Base-by-base conservation (phyloP, 106 monocot genomes). In the Posidonia australis region DNA sequence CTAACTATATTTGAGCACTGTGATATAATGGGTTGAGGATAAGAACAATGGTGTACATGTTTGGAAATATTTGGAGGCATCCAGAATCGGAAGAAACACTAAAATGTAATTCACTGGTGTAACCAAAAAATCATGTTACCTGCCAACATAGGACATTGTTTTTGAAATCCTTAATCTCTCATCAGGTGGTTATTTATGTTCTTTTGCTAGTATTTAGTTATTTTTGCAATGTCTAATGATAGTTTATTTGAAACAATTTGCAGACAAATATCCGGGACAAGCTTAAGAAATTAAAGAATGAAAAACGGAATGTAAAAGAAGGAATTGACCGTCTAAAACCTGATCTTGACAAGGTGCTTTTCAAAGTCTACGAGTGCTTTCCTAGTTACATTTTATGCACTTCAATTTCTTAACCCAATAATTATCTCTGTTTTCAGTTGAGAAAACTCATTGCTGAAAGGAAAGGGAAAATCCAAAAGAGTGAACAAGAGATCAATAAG, bases 401-500 rank as follows among this genome's bases (percentile, higher is more conserved):
- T 16, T 47, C 26, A 47, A 66, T 52, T 29, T 54, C 32, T 55
- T 41, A 44, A 47, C 21, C 22, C 30, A 5, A 65, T 44, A 18
- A 13, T 59, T 28, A 58, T 5, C 48, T 45, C 30, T 70, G 3
- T 56, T 72, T 67, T 10, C 67, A 98, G 98, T 64, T 91, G 20
- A 69, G 62, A 70, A 77, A 41, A 65, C 71, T 66, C 22, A 79
- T 91, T 75, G 64, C 13, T 63, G 83, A 83, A 81, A 81, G 81
- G 67, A 81, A 77, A 17, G 77, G 67, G 61, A 77, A 88, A n/a
- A 82, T 83, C 13, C 68, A 63, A 57, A 82, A 77, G 67, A 77
- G 87, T 58, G 87, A 91, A 56, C 85, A 75, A 54, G 88, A 75
- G 58, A 98, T 98, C n/a, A 90, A 98, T 73, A 87, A 85, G 66